Evolutionary conservation across 2,329 filamentous ascomycete genomes (phyloP).

Genomic region (Microascus cirrosus): DNA sequence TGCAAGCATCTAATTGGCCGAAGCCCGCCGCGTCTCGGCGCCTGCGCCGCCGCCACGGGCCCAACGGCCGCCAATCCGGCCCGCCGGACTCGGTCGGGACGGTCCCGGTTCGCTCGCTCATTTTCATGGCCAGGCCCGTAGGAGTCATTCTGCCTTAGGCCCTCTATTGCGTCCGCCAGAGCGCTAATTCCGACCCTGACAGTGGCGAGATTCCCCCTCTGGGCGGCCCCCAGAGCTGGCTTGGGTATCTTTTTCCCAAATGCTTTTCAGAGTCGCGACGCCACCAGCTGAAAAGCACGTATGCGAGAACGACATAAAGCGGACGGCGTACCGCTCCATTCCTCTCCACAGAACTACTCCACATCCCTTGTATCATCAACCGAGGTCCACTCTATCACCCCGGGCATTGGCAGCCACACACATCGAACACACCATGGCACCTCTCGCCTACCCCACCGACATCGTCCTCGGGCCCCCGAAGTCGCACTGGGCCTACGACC

Average conservation of each 20-base stretch:
- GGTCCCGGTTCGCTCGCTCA: neutral
- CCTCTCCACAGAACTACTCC: neutral
- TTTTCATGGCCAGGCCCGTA: neutral
- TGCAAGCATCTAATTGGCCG: neutral
- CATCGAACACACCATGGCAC: neutral
- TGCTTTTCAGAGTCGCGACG: neutral
- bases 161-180: neutral
- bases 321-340: neutral
- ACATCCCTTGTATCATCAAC: neutral
- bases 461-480: conserved; percentile 4
- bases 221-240: neutral
- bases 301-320: neutral
- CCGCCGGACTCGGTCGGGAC: neutral
- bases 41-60: neutral
- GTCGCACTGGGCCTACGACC: conserved; percentile 7
- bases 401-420: too few species aligned
- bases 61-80: neutral
- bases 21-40: neutral
- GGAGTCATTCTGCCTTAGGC: neutral
- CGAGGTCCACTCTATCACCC: neutral
- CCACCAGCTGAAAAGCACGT: neutral
- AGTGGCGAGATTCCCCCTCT: neutral
- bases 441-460: neutral
- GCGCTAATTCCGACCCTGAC: neutral
- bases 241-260: neutral